Evolutionary conservation across 2,329 filamentous ascomycete genomes (phyloP).

Genomic region (Microsporum ferrugineum): DNA sequence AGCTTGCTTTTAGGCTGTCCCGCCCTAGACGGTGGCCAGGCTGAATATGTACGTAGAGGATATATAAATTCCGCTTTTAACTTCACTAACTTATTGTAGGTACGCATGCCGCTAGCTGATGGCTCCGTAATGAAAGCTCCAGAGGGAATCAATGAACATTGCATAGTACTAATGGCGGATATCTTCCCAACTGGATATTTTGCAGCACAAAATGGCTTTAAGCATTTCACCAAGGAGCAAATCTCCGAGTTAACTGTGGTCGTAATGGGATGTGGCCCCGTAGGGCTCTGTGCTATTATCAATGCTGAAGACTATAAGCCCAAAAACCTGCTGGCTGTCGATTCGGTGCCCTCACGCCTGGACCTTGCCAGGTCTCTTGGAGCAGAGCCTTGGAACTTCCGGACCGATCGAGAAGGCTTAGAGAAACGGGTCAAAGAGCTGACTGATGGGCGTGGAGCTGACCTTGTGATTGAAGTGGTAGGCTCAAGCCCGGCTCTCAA

Average conservation of each 20-base stretch:
- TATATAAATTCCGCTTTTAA: background rate
- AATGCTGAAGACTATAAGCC: slow-evolving; percentile 66
- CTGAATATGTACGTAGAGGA: slow-evolving; percentile 51
- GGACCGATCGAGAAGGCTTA: slow-evolving; percentile 53
- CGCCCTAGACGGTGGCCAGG: slow-evolving; percentile 64
- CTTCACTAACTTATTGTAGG: slow-evolving; percentile 22
- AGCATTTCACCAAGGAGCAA: slow-evolving; percentile 46
- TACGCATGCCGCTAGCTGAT: slow-evolving; percentile 70
- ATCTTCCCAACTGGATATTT: slow-evolving; percentile 83
- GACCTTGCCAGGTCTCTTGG: slow-evolving; percentile 62
- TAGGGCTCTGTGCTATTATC: slow-evolving; percentile 73
- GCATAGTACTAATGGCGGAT: slow-evolving; percentile 78
- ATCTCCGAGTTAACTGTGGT: slow-evolving; percentile 60
- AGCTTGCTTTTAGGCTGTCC: slow-evolving; percentile 58
- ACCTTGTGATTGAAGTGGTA: slow-evolving; percentile 72
- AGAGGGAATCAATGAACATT: slow-evolving; percentile 57
- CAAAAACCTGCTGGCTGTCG: slow-evolving; percentile 65
- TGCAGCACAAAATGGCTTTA: slow-evolving; percentile 67
- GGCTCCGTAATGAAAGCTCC: slow-evolving; percentile 67
- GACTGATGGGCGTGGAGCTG: slow-evolving; percentile 70
- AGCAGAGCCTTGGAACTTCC: slow-evolving; percentile 73
- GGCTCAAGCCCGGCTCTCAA: slow-evolving; percentile 57
- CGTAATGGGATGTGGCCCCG: slow-evolving; percentile 72
- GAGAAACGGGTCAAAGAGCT: slow-evolving; percentile 58
- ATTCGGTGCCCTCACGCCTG: slow-evolving; percentile 63